Conservation (phyloP, 1,284 basidiomycete genomes). For the Pascua sp. region DNA sequence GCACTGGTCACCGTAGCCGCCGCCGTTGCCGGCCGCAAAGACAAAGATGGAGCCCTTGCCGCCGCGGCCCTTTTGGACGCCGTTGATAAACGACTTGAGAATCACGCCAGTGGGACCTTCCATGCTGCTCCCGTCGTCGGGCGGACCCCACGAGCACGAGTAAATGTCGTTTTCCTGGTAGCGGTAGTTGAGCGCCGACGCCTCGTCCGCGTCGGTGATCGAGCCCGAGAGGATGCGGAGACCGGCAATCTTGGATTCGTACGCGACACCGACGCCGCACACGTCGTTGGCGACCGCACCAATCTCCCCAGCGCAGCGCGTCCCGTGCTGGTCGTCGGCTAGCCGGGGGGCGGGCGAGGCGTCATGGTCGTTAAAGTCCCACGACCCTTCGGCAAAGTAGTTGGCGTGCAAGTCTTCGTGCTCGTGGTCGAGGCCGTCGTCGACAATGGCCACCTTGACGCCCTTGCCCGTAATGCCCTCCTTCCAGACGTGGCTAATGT, state of each 20-base stretch:
- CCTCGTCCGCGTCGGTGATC: constrained; percentile 98
- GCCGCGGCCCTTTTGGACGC: constrained; percentile 81
- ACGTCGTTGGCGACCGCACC: constrained; percentile 83
- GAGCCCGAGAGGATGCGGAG: constrained; percentile 92
- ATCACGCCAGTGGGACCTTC: constrained; percentile 91
- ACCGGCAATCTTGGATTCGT: constrained; percentile 85
- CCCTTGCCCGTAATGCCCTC: constrained; percentile 81
- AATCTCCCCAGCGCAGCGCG: constrained; percentile 95
- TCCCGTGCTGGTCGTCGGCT: constrained; percentile 93
- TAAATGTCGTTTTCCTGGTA: constrained; percentile 91
- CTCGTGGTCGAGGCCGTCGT: constrained; percentile 91
- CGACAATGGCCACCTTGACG: constrained; percentile 83
- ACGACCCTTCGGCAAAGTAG: constrained; percentile 84
- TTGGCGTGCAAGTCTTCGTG: constrained; percentile 83
- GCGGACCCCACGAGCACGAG: constrained; percentile 97
- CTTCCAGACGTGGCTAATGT: constrained; percentile 58
- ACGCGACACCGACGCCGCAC: constrained; percentile 93
- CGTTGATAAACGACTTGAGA: constrained; percentile 90
- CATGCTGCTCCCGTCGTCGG: constrained; percentile 93
- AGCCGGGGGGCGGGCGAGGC: constrained; percentile 81
- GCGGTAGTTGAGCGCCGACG: constrained; percentile 84
- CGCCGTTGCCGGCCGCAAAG: constrained; percentile 97
- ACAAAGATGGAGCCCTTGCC: constrained; percentile 94
- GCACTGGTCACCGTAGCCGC: constrained; percentile 87
- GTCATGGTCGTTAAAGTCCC: constrained; percentile 95